Evolutionary conservation across 805 yeast genomes (phyloP), one percentile per base, ranked within the genome.

Genomic region (Ascoidea tarda): DNA sequence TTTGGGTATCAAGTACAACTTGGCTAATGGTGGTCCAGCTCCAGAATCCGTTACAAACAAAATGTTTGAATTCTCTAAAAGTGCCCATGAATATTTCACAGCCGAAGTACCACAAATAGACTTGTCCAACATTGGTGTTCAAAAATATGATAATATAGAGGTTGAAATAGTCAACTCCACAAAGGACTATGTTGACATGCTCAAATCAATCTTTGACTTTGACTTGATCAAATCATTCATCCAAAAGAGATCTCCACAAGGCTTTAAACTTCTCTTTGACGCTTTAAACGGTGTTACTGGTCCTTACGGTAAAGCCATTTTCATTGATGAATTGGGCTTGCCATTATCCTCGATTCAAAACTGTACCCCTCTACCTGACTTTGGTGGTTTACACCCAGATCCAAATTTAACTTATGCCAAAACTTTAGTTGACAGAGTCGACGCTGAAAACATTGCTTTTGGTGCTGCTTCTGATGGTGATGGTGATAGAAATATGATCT

Each of bases 381-480:
- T 91, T 63, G 99, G 99, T 57, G 99, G 99, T 0, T 74, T 89
- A 59, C 99, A 91, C 67, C 99, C 99, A 21, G 99, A 91, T 69
- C 99, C 99, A 58, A 91, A 91, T 71, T 77, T 91, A 67, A 90
- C 97, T 12, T 91, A 93, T 64, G 99, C 98, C 8, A 79, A 76
- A 55, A 81, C 96, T 16, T 74, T 91, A 57, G 99, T 91, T 21
- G 84, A 79, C 42, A 76, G 77, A 58, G 99, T 91, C n/a, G 97
- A 93, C 63, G 64, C 68, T 21, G 85, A 85, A 54, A 70, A 79
- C 54, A 86, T 90, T 59, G 86, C 91, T 6, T 91, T 91, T 66
- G 99, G 99, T 58, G 98, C 98, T 46, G 98, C 98, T 6, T 85
- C 96, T n/a, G 99, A 88, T 65, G 99, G 99, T 68, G 99, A 91